A percentile compares a stretch with the other conserved stretches of the same genome.
These are phyloP conservation scores for Suillus paluster DNA, from an alignment of 768 basidiomycete species.

Conservation along the genomic window DNA sequence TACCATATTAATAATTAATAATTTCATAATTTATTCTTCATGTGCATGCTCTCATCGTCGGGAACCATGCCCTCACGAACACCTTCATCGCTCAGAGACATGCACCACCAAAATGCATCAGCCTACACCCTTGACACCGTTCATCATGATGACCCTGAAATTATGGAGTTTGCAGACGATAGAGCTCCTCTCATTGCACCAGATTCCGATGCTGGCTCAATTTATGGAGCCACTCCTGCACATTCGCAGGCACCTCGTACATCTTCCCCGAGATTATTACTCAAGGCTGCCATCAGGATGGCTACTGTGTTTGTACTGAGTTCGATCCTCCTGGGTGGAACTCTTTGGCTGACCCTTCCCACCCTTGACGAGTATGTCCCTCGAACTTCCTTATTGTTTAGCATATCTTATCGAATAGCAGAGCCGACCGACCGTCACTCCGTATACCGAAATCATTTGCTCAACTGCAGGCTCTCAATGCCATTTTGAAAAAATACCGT, in stretches of 20 bases:
- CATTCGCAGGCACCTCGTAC: slow-evolving; percentile 24
- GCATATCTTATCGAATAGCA: slow-evolving; percentile 35
- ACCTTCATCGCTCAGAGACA: slow-evolving; percentile 15
- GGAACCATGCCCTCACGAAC: slow-evolving; percentile 14
- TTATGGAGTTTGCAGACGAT: slow-evolving; percentile 35
- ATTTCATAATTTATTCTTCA: slow-evolving; percentile 7
- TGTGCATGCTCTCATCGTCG: background rate
- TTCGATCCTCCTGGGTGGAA: slow-evolving; percentile 70
- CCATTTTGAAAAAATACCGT: slow-evolving; percentile 88
- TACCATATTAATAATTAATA: slow-evolving; percentile 3
- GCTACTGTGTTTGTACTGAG: slow-evolving; percentile 74
- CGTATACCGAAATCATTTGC: slow-evolving; percentile 88
- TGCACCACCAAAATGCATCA: slow-evolving; percentile 43
- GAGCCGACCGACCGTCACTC: slow-evolving; percentile 74
- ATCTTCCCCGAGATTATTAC: slow-evolving; percentile 62
- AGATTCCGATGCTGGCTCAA: slow-evolving; percentile 37
- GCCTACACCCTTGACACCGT: slow-evolving; percentile 72
- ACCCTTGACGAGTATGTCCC: slow-evolving; percentile 72
- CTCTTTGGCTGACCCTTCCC: slow-evolving; percentile 82
- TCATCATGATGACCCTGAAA: slow-evolving; percentile 30
- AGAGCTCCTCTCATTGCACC: slow-evolving; percentile 49
- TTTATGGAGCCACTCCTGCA: slow-evolving; percentile 57
- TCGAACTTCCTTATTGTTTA: slow-evolving; percentile 5
- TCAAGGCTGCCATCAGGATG: slow-evolving; percentile 87
- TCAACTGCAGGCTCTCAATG: slow-evolving; percentile 85